Percentiles rank a stretch among this genome's conserved stretches.
Conservation (phyloP, 2,329 filamentous ascomycete genomes). For the Zymoseptoria crescenta region DNA sequence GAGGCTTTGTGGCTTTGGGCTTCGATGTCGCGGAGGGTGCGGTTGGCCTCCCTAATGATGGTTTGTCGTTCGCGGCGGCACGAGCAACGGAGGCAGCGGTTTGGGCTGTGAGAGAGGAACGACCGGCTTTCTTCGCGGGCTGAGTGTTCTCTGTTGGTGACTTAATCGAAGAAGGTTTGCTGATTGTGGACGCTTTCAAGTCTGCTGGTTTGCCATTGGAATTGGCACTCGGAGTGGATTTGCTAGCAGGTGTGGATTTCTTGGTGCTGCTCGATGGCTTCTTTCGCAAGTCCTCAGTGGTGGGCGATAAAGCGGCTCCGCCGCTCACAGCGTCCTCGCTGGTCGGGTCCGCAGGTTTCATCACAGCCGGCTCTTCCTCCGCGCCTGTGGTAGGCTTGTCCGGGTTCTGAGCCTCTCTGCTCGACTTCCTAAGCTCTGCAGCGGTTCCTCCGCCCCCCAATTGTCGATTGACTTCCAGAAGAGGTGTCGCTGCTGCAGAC, state of each 20-base stretch:
- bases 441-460: constrained; percentile 14
- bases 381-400: constrained; percentile 38
- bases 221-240: constrained; percentile 8
- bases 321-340: constrained; percentile 32
- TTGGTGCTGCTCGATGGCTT: neutral
- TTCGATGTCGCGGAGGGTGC: constrained; percentile 11
- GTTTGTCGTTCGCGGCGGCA: constrained; percentile 17
- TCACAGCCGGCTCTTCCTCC: constrained; percentile 33
- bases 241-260: constrained; percentile 12
- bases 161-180: constrained; percentile 9
- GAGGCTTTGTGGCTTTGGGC: constrained; percentile 57
- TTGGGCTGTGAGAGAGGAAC: constrained; percentile 28
- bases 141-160: constrained; percentile 5
- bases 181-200: constrained; percentile 11
- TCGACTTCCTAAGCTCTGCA: constrained; percentile 7
- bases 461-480: constrained; percentile 20
- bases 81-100: constrained; percentile 28
- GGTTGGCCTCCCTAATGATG: constrained; percentile 12
- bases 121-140: constrained; percentile 25
- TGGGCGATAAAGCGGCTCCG: constrained; percentile 30
- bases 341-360: constrained; percentile 36
- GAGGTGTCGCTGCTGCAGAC: constrained; percentile 28
- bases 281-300: constrained; percentile 26
- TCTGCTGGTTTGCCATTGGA: constrained; percentile 8
- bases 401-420: constrained; percentile 29